phyloP scores from a whole-genome alignment of 495 filamentous ascomycete genomes.

The Aspergillus sclerotioniger region DNA sequence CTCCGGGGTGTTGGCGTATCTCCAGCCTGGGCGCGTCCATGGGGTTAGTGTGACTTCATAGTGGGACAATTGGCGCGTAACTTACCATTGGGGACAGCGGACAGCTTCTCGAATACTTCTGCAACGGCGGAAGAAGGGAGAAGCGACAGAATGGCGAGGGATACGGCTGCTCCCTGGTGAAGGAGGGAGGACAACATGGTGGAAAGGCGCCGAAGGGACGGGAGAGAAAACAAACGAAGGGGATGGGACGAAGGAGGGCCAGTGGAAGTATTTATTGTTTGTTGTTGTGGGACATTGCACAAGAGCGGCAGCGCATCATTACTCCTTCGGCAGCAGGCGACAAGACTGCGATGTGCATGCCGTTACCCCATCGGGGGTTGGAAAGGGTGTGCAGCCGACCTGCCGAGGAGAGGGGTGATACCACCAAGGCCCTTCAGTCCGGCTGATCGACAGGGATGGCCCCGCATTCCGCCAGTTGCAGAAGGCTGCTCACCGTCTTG shows the following conservation, averaged over 20 bases:
- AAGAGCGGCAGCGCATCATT: background rate
- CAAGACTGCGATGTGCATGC: slow-evolving; percentile 1
- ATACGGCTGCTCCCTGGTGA: slow-evolving; percentile 30
- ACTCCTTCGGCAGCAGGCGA: background rate
- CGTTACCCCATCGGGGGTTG: background rate
- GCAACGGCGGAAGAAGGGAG: slow-evolving; percentile 35
- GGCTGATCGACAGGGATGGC: no score
- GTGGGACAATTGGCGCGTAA: background rate
- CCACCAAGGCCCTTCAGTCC: no score
- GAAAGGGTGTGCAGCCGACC: no score
- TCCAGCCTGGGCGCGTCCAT: slow-evolving; percentile 33
- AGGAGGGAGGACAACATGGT: slow-evolving; percentile 32
- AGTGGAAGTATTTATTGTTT: slow-evolving; percentile 1
- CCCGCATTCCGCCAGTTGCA: no score
- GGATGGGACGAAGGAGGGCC: background rate
- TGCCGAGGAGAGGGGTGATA: no score
- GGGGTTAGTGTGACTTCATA: no score
- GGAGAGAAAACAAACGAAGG: background rate
- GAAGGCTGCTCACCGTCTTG: no score
- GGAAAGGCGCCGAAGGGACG: background rate
- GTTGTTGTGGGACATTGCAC: background rate
- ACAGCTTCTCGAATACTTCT: slow-evolving; percentile 39
- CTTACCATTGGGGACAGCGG: slow-evolving; percentile 36
- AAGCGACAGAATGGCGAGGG: slow-evolving; percentile 41
- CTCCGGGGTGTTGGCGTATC: slow-evolving; percentile 28